Evolutionary conservation across 805 yeast species (phyloP), one percentile per base, ranked within the genome.

Genomic region (Starmerella powellii): DNA sequence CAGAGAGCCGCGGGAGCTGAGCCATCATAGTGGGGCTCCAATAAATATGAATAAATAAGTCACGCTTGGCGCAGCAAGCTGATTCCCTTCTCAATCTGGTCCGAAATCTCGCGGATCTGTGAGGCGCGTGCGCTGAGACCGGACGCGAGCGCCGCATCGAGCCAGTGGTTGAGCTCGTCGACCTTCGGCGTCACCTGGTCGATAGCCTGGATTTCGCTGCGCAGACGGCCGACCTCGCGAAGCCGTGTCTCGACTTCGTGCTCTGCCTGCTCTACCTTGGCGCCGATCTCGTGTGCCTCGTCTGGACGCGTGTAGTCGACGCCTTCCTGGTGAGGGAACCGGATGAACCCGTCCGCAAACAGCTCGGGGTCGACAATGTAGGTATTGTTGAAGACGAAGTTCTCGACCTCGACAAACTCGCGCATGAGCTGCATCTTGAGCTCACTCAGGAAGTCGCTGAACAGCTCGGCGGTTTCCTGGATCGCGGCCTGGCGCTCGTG

Each of bases 271-370:
- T 16, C 23, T 5, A 29, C 40, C 6, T 15, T 12, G 16, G 12
- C 21, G 2, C 15, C 46, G n/a, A 42, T 40, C 28, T 19, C 34
- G n/a, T 17, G 23, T 20, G 46, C 46, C 4, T 8, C 20, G n/a
- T n/a, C 42, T 3, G 27, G 26, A 18, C 38, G 40, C n/a, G 46
- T 38, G 38, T 39, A 45, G 41, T 48, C 47, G 28, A 48, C n/a
- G n/a, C 44, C 45, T 35, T 39, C 37, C 16, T 48, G 47, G 40
- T 48, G 49, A 6, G 29, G 15, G 29, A 48, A 42, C 32, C 51
- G 30, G 28, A 48, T 23, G 32, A 32, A 48, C 19, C 51, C 51
- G 8, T n/a, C 37, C n/a, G 33, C 31, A 31, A 36, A 45, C n/a
- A 48, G 42, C 11, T 33, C 37, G 24, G 28, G 45, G 40, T 48